These are phyloP conservation scores for Fusarium paranaense DNA, from an alignment of 2,329 filamentous ascomycete species.

Conservation along the genomic window DNA sequence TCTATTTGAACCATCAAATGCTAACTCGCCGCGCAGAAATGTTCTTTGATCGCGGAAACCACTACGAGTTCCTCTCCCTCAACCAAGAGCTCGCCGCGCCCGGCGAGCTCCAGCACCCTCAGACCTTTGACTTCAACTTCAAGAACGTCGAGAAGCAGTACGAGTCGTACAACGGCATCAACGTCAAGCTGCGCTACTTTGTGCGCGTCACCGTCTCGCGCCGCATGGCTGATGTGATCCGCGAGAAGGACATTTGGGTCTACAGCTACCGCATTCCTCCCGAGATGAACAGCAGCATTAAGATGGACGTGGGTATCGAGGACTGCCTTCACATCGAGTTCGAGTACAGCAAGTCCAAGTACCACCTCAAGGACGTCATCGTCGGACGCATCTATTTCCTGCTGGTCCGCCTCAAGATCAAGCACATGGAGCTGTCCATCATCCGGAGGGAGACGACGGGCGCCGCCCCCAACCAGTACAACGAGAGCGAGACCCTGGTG, in stretches of 20 bases:
- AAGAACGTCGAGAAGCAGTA: conserved; percentile 99
- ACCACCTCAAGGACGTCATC: conserved; percentile 98
- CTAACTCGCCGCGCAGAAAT: conserved; percentile 74
- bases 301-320: conserved; percentile 99
- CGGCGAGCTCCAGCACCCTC: conserved; percentile 97
- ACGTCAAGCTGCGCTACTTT: conserved; percentile 98
- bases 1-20: background rate
- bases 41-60: conserved; percentile 99
- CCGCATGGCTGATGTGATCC: conserved; percentile 96
- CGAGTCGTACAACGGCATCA: conserved; percentile 99
- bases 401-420: conserved; percentile 96
- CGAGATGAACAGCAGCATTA: conserved; percentile 98
- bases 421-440: conserved; percentile 99
- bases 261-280: conserved; percentile 98
- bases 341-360: conserved; percentile 99
- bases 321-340: conserved; percentile 99
- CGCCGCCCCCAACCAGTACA: conserved; percentile 97
- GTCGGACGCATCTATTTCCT: conserved; percentile 99
- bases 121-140: conserved; percentile 99
- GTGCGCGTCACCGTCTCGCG: conserved; percentile 95
- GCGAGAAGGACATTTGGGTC: conserved; percentile 99
- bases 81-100: conserved; percentile 97
- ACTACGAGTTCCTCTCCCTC: conserved; percentile 98
- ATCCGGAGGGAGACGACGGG: conserved; percentile 97
- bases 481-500: conserved; percentile 97